These are phyloP conservation scores for Kwoniella mangroviensis DNA, from an alignment of 768 basidiomycete genomes.

Conservation along the genomic window DNA sequence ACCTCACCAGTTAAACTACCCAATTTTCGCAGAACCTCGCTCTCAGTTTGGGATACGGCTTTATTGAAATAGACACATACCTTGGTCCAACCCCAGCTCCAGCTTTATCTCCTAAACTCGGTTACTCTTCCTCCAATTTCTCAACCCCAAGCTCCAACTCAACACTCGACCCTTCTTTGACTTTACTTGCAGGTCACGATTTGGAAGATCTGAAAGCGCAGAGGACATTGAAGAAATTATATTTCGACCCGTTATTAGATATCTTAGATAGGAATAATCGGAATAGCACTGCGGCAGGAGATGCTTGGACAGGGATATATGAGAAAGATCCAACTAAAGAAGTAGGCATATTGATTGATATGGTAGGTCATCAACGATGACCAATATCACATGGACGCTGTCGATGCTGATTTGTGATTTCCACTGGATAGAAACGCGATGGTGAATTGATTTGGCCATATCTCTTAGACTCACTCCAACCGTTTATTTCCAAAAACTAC, in stretches of 20 bases:
- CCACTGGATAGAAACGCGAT: constrained; percentile 30
- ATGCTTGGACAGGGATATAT: constrained; percentile 27
- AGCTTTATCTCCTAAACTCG: background rate
- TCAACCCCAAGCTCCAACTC: background rate
- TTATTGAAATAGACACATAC: constrained; percentile 38
- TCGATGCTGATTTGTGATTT: background rate
- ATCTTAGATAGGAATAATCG: constrained; percentile 32
- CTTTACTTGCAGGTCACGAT: constrained; percentile 32
- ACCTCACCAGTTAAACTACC: no score
- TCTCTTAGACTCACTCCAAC: constrained; percentile 27
- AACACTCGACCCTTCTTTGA: constrained; percentile 8
- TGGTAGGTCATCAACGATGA: constrained; percentile 26
- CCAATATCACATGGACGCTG: background rate
- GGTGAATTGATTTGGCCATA: constrained; percentile 37
- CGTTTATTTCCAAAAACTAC: constrained; percentile 37
- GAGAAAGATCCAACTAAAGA: constrained; percentile 22
- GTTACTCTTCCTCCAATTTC: no score
- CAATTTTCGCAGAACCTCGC: constrained; percentile 30
- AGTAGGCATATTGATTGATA: constrained; percentile 39
- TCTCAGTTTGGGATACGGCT: constrained; percentile 29
- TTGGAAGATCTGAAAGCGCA: constrained; percentile 23
- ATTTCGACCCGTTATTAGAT: constrained; percentile 35
- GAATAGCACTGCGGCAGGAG: background rate
- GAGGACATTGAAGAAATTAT: constrained; percentile 31
- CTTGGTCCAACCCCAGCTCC: constrained; percentile 14